Conservation (phyloP, 1,284 basidiomycete genomes). For the Trichosporon ovoides region DNA sequence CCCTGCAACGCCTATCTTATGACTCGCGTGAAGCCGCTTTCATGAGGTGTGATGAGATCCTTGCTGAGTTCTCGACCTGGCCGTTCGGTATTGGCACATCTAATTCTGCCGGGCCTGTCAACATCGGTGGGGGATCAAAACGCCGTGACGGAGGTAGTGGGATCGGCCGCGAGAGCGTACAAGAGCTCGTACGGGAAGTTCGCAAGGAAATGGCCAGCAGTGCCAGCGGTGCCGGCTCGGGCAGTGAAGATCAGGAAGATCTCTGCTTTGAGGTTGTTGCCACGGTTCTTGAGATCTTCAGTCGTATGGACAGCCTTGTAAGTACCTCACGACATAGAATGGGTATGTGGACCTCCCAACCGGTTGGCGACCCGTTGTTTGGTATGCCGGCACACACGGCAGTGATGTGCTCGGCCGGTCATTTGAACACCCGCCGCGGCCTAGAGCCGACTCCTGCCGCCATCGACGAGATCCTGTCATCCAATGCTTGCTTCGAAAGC, state of each 20-base stretch:
- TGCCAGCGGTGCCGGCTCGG: conserved; percentile 61
- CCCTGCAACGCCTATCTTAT: conserved; percentile 75
- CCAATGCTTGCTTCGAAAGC: neutral
- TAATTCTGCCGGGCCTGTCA: conserved; percentile 32
- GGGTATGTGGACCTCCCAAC: too few relatives aligned
- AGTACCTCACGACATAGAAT: conserved; percentile 11
- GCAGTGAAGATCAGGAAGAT: conserved; percentile 65
- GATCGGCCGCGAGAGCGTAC: conserved; percentile 59
- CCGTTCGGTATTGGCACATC: conserved; percentile 62
- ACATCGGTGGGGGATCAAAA: conserved; percentile 38
- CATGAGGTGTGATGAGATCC: conserved; percentile 80
- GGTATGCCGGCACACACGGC: too few relatives aligned
- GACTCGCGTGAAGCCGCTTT: conserved; percentile 88
- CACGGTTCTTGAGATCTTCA: conserved; percentile 83
- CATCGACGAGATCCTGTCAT: too few relatives aligned
- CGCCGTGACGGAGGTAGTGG: conserved; percentile 44
- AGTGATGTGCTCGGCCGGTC: too few relatives aligned
- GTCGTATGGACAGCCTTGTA: conserved; percentile 75
- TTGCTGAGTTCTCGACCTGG: conserved; percentile 83
- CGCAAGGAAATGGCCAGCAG: conserved; percentile 60
- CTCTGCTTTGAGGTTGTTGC: conserved; percentile 80
- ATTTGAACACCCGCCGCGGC: too few relatives aligned
- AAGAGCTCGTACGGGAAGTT: conserved; percentile 73
- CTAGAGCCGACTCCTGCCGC: too few relatives aligned
- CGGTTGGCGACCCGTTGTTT: too few relatives aligned